Conservation (phyloP, 176 grass and related monocot species). For the Juncus effusus region DNA sequence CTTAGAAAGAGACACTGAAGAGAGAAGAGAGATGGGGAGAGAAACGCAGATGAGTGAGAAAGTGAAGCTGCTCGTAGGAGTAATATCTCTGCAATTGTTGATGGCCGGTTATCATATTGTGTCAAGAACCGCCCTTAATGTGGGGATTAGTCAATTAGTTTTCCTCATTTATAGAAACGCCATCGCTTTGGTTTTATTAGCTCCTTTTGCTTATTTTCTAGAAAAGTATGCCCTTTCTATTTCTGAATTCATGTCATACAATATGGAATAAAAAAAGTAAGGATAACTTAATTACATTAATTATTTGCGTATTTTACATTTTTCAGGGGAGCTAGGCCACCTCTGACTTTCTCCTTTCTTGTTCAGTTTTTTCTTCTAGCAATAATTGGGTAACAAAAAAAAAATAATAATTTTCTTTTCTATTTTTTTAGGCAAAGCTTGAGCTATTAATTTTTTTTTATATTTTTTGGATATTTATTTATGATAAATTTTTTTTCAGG, state of each 20-base stretch:
- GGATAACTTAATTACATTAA: not conserved
- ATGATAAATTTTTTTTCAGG: slow-evolving; percentile 22
- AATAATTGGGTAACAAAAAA: slow-evolving; percentile 44
- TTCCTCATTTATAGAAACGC: slow-evolving; percentile 59
- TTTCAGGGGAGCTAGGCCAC: slow-evolving; percentile 49
- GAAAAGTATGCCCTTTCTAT: slow-evolving; percentile 40
- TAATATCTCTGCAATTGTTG: slow-evolving; percentile 52
- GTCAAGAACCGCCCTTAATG: slow-evolving; percentile 55
- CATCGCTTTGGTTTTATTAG: slow-evolving; percentile 48
- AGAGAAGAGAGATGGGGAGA: slow-evolving; percentile 28
- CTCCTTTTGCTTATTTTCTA: slow-evolving; percentile 61
- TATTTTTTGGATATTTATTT: not conserved
- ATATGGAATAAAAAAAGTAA: not conserved
- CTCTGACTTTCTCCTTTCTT: slow-evolving; percentile 58
- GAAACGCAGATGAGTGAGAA: slow-evolving; percentile 38
- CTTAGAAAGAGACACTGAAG: not conserved
- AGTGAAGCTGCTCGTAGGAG: slow-evolving; percentile 52
- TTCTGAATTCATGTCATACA: not conserved
- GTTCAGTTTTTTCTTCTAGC: slow-evolving; percentile 61
- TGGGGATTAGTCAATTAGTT: slow-evolving; percentile 58
- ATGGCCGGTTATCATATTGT: slow-evolving; percentile 68
- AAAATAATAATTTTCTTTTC: not conserved
- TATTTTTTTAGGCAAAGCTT: not conserved
- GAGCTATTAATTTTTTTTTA: not conserved
- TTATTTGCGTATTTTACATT: not conserved